These are phyloP conservation scores for Anastatica hierochuntica DNA, from an alignment of 345 rosid genomes.

Conservation along the genomic window DNA sequence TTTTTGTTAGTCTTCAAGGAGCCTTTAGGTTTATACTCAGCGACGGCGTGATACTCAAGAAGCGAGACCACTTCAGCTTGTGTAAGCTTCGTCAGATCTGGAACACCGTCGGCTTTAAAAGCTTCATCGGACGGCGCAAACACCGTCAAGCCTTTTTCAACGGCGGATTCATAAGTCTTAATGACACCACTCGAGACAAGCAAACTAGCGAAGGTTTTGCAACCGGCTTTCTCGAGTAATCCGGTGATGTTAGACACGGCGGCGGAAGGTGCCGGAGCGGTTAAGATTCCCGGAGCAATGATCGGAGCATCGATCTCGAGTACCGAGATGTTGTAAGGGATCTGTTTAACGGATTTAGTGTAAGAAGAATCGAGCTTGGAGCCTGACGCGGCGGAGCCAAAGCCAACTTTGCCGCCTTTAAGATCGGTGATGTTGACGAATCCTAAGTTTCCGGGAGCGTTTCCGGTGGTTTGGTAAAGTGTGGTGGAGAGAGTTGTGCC, in stretches of 20 bases:
- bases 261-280: slow-evolving; percentile 58
- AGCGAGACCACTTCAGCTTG: slow-evolving; percentile 65
- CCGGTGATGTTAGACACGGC: slow-evolving; percentile 57
- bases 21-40: slow-evolving; percentile 57
- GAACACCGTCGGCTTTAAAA: slow-evolving; percentile 59
- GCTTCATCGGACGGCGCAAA: slow-evolving; percentile 92
- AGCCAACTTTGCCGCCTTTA: slow-evolving; percentile 73
- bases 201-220: slow-evolving; percentile 64
- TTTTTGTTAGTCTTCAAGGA: slow-evolving; percentile 49
- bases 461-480: slow-evolving; percentile 90
- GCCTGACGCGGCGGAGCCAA: slow-evolving; percentile 73
- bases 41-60: slow-evolving; percentile 63
- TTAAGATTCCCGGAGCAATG: slow-evolving; percentile 48
- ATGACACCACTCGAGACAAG: slow-evolving; percentile 61
- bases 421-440: slow-evolving; percentile 87
- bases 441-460: slow-evolving; percentile 70
- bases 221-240: slow-evolving; percentile 76
- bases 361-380: slow-evolving; percentile 72
- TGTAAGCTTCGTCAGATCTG: slow-evolving; percentile 63
- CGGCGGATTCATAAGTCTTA: slow-evolving; percentile 53
- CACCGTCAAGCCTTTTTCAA: slow-evolving; percentile 62
- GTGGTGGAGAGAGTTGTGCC: slow-evolving; percentile 72
- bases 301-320: slow-evolving; percentile 62
- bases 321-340: slow-evolving; percentile 79
- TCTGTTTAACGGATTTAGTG: slow-evolving; percentile 61